A percentile compares a stretch with the other conserved stretches of the same genome.
Evolutionary conservation across 2,329 filamentous ascomycete genomes (phyloP).

Genomic region (Aureobasidium sp.): DNA sequence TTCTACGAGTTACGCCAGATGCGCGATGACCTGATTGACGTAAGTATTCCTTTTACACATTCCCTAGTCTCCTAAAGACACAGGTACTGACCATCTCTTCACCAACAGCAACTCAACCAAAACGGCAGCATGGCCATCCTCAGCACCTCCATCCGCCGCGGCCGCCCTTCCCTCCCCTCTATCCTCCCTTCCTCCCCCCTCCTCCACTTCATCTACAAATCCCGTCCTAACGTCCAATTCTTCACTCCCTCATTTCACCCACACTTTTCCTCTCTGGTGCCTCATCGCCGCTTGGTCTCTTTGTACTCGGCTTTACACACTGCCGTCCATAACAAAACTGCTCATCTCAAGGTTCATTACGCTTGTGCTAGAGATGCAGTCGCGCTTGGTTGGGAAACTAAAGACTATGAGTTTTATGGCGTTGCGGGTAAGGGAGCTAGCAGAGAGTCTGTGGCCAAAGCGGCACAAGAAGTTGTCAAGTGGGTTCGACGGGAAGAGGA

Average conservation of each 20-base stretch:
- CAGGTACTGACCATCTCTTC: too few species aligned
- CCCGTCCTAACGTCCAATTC: slow-evolving; percentile 89
- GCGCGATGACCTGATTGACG: slow-evolving; percentile 54
- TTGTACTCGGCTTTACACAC: slow-evolving; percentile 82
- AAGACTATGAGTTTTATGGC: slow-evolving; percentile 88
- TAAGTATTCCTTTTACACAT: slow-evolving; percentile 26
- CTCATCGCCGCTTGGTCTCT: slow-evolving; percentile 57
- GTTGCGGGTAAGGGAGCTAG: slow-evolving; percentile 69
- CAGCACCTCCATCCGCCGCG: slow-evolving; percentile 59
- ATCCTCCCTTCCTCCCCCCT: slow-evolving; percentile 74
- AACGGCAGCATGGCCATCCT: slow-evolving; percentile 72
- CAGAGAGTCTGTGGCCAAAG: slow-evolving; percentile 65
- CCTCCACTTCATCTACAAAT: slow-evolving; percentile 94
- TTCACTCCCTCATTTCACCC: slow-evolving; percentile 77
- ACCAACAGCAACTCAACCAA: slow-evolving; percentile 58
- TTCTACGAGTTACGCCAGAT: slow-evolving; percentile 82
- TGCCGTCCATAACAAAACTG: slow-evolving; percentile 74
- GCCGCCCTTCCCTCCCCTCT: slow-evolving; percentile 64
- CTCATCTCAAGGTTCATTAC: slow-evolving; percentile 81
- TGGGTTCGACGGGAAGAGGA: slow-evolving; percentile 93
- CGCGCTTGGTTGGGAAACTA: slow-evolving; percentile 84
- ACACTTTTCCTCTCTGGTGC: slow-evolving; percentile 47
- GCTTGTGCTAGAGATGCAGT: slow-evolving; percentile 67
- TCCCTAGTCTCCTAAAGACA: too few species aligned
- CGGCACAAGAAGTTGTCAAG: slow-evolving; percentile 80